phyloP scores from a whole-genome alignment of 495 filamentous ascomycete genomes.

The Lepidopterella palustris region DNA sequence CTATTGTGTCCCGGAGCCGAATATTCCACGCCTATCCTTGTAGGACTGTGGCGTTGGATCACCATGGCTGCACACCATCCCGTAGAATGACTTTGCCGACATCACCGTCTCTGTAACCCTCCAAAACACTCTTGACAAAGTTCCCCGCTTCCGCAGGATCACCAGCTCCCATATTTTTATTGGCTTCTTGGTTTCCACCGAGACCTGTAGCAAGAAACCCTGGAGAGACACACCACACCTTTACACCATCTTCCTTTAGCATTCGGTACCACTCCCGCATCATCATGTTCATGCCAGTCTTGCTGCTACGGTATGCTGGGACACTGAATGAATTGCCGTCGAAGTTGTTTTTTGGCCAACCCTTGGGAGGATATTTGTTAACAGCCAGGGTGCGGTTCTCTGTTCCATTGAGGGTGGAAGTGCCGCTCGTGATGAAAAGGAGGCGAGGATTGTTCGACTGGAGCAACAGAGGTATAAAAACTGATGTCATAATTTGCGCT shows the following conservation, averaged over 20 bases:
- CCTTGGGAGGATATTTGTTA: slow-evolving; percentile 38
- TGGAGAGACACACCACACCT: slow-evolving; percentile 50
- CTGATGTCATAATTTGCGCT: slow-evolving; percentile 44
- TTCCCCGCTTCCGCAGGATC: slow-evolving; percentile 26
- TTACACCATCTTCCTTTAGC: slow-evolving; percentile 54
- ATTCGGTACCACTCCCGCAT: slow-evolving; percentile 52
- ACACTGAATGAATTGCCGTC: slow-evolving; percentile 7
- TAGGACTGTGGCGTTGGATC: too few relatives aligned
- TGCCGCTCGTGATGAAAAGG: slow-evolving; percentile 41
- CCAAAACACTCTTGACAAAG: slow-evolving; percentile 23
- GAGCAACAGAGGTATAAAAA: slow-evolving; percentile 44
- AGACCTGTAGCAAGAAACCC: slow-evolving; percentile 53
- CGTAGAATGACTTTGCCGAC: slow-evolving; percentile 23
- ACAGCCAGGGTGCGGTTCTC: slow-evolving; percentile 25
- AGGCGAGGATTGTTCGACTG: slow-evolving; percentile 41
- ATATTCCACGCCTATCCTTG: too few relatives aligned
- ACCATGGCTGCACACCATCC: not conserved
- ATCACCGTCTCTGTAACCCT: slow-evolving; percentile 29
- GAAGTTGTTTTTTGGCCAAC: slow-evolving; percentile 42
- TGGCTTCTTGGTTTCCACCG: slow-evolving; percentile 40
- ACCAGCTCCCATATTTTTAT: slow-evolving; percentile 25
- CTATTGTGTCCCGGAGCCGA: too few relatives aligned
- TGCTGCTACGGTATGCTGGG: slow-evolving; percentile 46
- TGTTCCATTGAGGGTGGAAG: slow-evolving; percentile 41
- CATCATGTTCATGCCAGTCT: slow-evolving; percentile 61